A percentile compares a stretch with the other conserved stretches of the same genome.
Conservation (phyloP, 129 eudicot species). For the Rutidosis leptorrhynchoides region DNA sequence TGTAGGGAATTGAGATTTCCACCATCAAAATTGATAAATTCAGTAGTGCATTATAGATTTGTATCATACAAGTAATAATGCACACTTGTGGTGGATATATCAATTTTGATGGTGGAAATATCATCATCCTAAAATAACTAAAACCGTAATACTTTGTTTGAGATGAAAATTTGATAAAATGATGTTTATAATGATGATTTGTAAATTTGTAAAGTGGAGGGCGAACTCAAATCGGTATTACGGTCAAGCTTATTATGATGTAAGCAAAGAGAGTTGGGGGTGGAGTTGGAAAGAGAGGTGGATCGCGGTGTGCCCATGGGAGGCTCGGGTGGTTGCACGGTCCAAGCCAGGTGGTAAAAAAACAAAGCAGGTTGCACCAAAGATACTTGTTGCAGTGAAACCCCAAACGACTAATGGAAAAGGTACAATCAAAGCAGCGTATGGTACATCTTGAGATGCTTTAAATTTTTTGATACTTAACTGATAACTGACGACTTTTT, state of each 20-base stretch:
- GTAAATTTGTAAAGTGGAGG: constrained; percentile 68
- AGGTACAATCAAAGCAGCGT: constrained; percentile 28
- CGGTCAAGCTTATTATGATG: constrained; percentile 60
- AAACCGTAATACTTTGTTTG: too few species aligned
- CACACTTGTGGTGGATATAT: too few species aligned
- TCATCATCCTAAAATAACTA: too few species aligned
- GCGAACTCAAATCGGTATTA: constrained; percentile 45
- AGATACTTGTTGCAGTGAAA: constrained; percentile 42
- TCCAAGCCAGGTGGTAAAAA: constrained; percentile 24
- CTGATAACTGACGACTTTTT: constrained; percentile 9
- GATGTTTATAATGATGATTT: too few species aligned
- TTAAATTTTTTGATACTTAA: constrained; percentile 4
- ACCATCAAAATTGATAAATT: too few species aligned
- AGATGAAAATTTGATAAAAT: too few species aligned
- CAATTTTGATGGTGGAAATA: too few species aligned
- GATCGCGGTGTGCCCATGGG: constrained; percentile 67
- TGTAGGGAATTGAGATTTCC: too few species aligned
- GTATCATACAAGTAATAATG: too few species aligned
- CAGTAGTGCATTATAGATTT: too few species aligned
- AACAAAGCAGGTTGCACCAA: constrained; percentile 34
- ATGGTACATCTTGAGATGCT: constrained; percentile 18
- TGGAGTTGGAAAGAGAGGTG: constrained; percentile 76
- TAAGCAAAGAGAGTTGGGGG: constrained; percentile 62
- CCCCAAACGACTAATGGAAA: constrained; percentile 37
- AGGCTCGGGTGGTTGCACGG: constrained; percentile 42